Evolutionary conservation across 1,284 basidiomycete genomes (phyloP).

Genomic region (Cryptococcus jaspeensis): DNA sequence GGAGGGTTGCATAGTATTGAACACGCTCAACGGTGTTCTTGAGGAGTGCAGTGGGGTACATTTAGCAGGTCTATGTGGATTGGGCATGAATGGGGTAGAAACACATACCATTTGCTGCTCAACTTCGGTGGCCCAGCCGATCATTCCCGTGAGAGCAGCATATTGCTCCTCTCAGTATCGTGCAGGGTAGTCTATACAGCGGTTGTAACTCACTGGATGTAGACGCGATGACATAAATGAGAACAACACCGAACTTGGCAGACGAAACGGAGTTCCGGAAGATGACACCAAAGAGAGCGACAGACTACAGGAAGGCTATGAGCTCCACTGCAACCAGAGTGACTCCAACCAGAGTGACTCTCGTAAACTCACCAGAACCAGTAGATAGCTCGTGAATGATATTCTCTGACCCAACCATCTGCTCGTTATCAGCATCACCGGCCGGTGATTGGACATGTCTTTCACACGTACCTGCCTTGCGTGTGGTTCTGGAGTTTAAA

Average conservation of each 20-base stretch:
- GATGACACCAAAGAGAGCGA: constrained; percentile 36
- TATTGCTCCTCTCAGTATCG: too few relatives aligned
- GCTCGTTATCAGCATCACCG: too few relatives aligned
- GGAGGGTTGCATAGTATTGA: constrained; percentile 29
- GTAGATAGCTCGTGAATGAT: constrained; percentile 23
- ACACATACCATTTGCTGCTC: constrained; percentile 6
- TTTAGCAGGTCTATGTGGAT: neutral
- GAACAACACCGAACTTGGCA: constrained; percentile 41
- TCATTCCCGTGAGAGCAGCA: too few relatives aligned
- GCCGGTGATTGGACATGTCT: constrained; percentile 34
- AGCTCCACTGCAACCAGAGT: neutral
- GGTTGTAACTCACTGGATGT: constrained; percentile 3
- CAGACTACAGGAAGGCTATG: constrained; percentile 17
- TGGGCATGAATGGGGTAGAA: too few relatives aligned
- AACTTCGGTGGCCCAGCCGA: constrained; percentile 3
- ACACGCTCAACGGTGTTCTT: constrained; percentile 39
- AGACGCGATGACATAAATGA: constrained; percentile 28
- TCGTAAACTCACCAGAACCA: constrained; percentile 17
- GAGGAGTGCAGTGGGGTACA: neutral
- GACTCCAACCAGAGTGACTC: too few relatives aligned
- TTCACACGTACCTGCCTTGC: too few relatives aligned
- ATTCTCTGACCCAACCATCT: too few relatives aligned
- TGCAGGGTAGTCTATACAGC: too few relatives aligned
- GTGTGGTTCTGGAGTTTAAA: too few relatives aligned
- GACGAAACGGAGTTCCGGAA: constrained; percentile 35